A percentile compares a stretch with the other conserved stretches of the same genome.
Evolutionary conservation across 192 early-diverging fungal genomes (phyloP).

Genomic region (Coemansia sp.): DNA sequence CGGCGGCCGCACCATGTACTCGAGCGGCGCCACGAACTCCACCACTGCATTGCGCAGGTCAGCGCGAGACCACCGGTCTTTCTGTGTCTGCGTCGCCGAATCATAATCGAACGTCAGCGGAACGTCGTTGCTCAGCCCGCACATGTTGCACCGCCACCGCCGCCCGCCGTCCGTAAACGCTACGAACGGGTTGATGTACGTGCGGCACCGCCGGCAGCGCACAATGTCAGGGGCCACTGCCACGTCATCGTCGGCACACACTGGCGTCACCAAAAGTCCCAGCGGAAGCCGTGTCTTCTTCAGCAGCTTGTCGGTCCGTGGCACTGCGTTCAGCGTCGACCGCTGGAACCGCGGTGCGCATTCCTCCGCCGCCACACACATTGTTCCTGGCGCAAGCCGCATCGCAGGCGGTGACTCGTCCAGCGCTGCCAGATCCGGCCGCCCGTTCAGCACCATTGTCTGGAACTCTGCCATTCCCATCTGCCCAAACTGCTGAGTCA

Average conservation of each 20-base stretch:
- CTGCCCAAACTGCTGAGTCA: conserved; percentile 47
- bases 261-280: conserved; percentile 89
- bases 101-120: conserved; percentile 78
- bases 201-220: conserved; percentile 90
- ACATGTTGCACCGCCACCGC: conserved; percentile 96
- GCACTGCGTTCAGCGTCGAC: conserved; percentile 86
- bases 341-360: conserved; percentile 81
- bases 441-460: conserved; percentile 37
- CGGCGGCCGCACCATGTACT: conserved; percentile 98
- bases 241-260: conserved; percentile 53
- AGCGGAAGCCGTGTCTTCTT: conserved; percentile 89
- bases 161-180: conserved; percentile 94
- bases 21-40: conserved; percentile 93
- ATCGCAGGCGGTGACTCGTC: conserved; percentile 42
- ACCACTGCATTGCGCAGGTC: conserved; percentile 89
- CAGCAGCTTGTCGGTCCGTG: conserved; percentile 76
- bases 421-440: conserved; percentile 40
- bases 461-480: conserved; percentile 46
- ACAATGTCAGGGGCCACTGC: conserved; percentile 91
- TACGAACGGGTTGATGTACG: conserved; percentile 96
- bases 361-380: conserved; percentile 48
- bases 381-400: conserved; percentile 43
- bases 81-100: conserved; percentile 70
- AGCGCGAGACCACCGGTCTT: conserved; percentile 83
- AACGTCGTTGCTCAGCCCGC: conserved; percentile 87